Evolutionary conservation across 1,139 yeast species (phyloP).

Genomic region (Magnusiomyces paraingens): DNA sequence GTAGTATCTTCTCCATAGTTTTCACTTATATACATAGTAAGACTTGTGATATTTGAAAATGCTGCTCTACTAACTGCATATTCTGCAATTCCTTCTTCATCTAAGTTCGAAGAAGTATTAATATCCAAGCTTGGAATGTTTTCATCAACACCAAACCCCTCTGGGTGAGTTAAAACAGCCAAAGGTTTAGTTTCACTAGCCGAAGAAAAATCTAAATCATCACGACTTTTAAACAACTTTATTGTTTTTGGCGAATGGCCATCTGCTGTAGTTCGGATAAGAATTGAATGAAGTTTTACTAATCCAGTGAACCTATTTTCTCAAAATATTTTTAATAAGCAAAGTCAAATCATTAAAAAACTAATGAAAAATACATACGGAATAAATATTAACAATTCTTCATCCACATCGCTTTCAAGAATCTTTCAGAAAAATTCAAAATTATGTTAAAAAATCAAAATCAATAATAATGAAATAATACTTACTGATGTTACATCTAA

Average conservation of each 20-base stretch:
- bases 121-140: constrained; percentile 27
- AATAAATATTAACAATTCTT: constrained; percentile 65
- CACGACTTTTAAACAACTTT: constrained; percentile 66
- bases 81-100: constrained; percentile 62
- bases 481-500: constrained; percentile 33
- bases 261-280: constrained; percentile 60
- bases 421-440: constrained; percentile 33
- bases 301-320: constrained; percentile 49
- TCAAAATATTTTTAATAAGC: not conserved
- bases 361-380: constrained; percentile 36
- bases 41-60: constrained; percentile 63
- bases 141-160: constrained; percentile 33
- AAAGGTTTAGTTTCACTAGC: constrained; percentile 47
- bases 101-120: constrained; percentile 25
- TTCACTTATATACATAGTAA: constrained; percentile 62
- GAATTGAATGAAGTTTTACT: constrained; percentile 67
- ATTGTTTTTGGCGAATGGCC: constrained; percentile 60
- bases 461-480: not conserved
- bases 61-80: constrained; percentile 70
- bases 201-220: constrained; percentile 63
- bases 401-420: constrained; percentile 72
- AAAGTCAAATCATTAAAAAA: not conserved
- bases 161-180: constrained; percentile 57
- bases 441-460: not conserved
- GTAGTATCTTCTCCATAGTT: constrained; percentile 60